Percentiles rank a stretch among this genome's conserved stretches.
These are phyloP conservation scores for Skeletonema potamos DNA, from an alignment of 108 stramenopile species.

Conservation along the genomic window DNA sequence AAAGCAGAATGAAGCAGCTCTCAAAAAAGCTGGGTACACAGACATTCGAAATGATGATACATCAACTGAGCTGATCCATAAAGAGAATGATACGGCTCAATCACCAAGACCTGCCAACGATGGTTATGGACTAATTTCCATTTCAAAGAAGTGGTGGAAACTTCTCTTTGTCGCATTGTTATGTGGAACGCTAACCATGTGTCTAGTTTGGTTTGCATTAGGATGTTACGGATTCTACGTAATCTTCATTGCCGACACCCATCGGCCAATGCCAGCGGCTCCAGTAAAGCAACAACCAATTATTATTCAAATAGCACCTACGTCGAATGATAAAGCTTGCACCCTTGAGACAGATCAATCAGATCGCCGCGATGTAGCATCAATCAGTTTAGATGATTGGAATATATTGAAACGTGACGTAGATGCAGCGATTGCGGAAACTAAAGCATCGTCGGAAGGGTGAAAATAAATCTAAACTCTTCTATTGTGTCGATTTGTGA, in stretches of 20 bases:
- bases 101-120: neutral
- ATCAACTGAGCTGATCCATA: neutral
- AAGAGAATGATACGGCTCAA: neutral
- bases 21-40: neutral
- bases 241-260: conserved; percentile 18
- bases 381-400: conserved; percentile 7
- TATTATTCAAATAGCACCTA: conserved; percentile 4
- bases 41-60: neutral
- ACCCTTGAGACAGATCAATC: neutral
- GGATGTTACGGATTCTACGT: conserved; percentile 50
- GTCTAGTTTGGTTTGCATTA: conserved; percentile 37
- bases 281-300: neutral
- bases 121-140: neutral
- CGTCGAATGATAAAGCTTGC: neutral
- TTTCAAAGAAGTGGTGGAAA: conserved; percentile 20
- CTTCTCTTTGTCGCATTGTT: conserved; percentile 16
- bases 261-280: neutral
- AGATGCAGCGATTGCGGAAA: neutral
- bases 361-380: neutral
- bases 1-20: neutral
- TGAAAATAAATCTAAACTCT: too few species aligned
- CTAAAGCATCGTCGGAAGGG: too few species aligned
- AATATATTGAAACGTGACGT: neutral
- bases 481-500: too few species aligned
- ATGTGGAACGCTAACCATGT: conserved; percentile 3